phyloP scores from a whole-genome alignment of 2,329 filamentous ascomycete genomes.

The Xylaria hypoxylon region DNA sequence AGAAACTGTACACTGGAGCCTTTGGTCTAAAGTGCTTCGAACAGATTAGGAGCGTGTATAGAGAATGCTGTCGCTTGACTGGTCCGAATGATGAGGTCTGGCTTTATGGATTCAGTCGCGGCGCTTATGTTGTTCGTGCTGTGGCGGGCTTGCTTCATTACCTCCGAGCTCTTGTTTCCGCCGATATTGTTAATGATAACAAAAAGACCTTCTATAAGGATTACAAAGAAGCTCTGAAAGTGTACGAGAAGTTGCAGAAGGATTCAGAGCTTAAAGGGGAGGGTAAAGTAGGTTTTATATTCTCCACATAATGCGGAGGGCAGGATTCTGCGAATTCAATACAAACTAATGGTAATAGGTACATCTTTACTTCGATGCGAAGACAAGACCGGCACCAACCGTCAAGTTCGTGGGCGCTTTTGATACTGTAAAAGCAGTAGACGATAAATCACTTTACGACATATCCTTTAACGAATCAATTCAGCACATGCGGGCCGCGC shows the following conservation, averaged over 20 bases:
- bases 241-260: conserved; percentile 9
- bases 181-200: background rate
- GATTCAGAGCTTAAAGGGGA: background rate
- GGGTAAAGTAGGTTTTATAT: background rate
- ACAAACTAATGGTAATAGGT: background rate
- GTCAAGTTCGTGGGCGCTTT: background rate
- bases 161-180: conserved; percentile 12
- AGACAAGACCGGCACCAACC: conserved; percentile 7
- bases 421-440: conserved; percentile 12
- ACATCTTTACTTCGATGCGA: background rate
- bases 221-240: conserved; percentile 2
- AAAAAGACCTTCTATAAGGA: background rate
- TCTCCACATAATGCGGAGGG: background rate
- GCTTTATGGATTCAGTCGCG: conserved; percentile 18
- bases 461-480: conserved; percentile 15
- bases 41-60: conserved; percentile 10
- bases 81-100: conserved; percentile 5
- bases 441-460: conserved; percentile 13
- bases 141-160: conserved; percentile 13
- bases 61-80: conserved; percentile 9
- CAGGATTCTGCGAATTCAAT: background rate
- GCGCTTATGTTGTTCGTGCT: conserved; percentile 11
- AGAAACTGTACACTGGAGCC: conserved; percentile 11
- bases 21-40: conserved; percentile 9
- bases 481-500: conserved; percentile 7